A percentile compares a stretch with the other conserved stretches of the same genome.
phyloP scores from a whole-genome alignment of 495 filamentous ascomycete genomes.

The Geoglossum glabrum region DNA sequence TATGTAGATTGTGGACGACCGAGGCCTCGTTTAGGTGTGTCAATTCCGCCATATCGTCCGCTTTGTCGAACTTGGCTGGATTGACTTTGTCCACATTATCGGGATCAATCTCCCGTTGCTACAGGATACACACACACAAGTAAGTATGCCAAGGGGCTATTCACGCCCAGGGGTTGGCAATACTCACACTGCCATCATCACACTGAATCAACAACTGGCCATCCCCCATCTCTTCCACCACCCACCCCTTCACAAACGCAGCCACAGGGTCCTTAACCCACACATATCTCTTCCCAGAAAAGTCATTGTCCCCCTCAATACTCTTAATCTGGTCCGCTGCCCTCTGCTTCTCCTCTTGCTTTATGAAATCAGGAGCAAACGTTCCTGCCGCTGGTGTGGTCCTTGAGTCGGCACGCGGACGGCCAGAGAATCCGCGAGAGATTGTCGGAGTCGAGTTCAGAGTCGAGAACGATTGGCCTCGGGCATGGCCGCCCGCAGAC shows the following conservation, averaged over 20 bases:
- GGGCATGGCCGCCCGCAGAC: slow-evolving; percentile 26
- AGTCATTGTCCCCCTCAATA: slow-evolving; percentile 89
- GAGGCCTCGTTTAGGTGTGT: slow-evolving; percentile 96
- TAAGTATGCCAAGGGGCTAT: not conserved
- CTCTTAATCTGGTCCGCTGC: slow-evolving; percentile 48
- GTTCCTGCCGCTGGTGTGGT: slow-evolving; percentile 39
- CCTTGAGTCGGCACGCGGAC: slow-evolving; percentile 42
- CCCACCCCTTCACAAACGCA: slow-evolving; percentile 82
- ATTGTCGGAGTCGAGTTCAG: slow-evolving; percentile 14
- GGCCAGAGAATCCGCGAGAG: slow-evolving; percentile 20
- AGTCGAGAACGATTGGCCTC: slow-evolving; percentile 38
- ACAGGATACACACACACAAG: not conserved
- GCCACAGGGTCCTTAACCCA: slow-evolving; percentile 75
- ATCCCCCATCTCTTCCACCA: slow-evolving; percentile 58
- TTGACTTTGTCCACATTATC: slow-evolving; percentile 96
- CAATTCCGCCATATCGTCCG: slow-evolving; percentile 96
- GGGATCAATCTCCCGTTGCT: slow-evolving; percentile 72
- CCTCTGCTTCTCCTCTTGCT: slow-evolving; percentile 49
- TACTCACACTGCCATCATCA: slow-evolving; percentile 74
- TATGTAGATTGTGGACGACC: slow-evolving; percentile 90
- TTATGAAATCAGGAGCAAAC: slow-evolving; percentile 92
- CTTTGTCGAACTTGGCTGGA: slow-evolving; percentile 97
- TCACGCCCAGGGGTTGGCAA: not conserved
- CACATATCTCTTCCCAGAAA: slow-evolving; percentile 96
- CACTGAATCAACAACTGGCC: slow-evolving; percentile 65